A percentile compares a stretch with the other conserved stretches of the same genome.
phyloP scores from a whole-genome alignment of 208 protist genomes.

The Phytomonas sp. region DNA sequence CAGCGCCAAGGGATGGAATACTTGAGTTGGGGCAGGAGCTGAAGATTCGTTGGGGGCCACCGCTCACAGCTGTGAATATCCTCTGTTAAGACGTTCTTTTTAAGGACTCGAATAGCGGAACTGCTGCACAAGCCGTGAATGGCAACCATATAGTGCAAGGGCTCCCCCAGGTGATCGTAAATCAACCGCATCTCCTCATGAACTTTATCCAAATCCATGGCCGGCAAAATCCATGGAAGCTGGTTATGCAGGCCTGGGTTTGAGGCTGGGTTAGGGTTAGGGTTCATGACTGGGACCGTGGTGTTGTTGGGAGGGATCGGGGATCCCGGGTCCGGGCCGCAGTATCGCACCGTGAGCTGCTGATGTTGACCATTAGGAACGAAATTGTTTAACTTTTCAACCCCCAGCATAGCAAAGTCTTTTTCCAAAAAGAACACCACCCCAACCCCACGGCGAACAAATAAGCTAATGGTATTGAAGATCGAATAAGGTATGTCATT shows the following conservation, averaged over 20 bases:
- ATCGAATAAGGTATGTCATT: slow-evolving; percentile 18
- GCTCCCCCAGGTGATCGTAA: slow-evolving; percentile 3
- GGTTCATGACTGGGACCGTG: not conserved
- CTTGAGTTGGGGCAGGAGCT: not conserved
- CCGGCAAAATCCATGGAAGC: slow-evolving; percentile 14
- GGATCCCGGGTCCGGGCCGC: slow-evolving; percentile 26
- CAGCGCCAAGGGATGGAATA: slow-evolving; percentile 10
- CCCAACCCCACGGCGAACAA: slow-evolving; percentile 36
- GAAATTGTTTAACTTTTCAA: slow-evolving; percentile 80
- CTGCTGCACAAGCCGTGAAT: slow-evolving; percentile 30
- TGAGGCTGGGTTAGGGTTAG: slow-evolving; percentile 6
- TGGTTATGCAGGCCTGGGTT: slow-evolving; percentile 3
- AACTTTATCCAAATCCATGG: slow-evolving; percentile 15
- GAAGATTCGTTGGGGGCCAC: slow-evolving; percentile 14
- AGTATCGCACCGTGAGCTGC: slow-evolving; percentile 62
- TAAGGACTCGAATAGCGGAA: slow-evolving; percentile 14
- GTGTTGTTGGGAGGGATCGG: not conserved
- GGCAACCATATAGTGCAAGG: slow-evolving; percentile 12
- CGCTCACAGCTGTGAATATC: slow-evolving; percentile 23
- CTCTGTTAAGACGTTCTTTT: slow-evolving; percentile 15
- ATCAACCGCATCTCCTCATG: slow-evolving; percentile 35
- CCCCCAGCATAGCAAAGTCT: slow-evolving; percentile 59
- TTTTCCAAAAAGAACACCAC: slow-evolving; percentile 68
- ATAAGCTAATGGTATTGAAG: slow-evolving; percentile 13
- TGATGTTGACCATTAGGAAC: slow-evolving; percentile 71